Conservation (phyloP, 345 rosid species). For the Ceriops tagal region DNA sequence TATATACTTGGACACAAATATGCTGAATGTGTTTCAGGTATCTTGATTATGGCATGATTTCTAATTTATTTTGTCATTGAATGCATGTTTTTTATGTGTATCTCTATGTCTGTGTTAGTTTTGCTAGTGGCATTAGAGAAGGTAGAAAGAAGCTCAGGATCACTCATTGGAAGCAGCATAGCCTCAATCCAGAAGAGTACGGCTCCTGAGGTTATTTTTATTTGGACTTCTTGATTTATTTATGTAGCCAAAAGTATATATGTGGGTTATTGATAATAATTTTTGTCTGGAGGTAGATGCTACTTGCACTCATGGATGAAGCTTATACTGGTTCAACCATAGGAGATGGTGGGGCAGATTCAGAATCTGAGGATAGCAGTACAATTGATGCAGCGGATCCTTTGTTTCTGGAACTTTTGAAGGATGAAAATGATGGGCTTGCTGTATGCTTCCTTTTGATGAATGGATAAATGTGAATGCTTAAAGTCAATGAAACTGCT, state of each 20-base stretch:
- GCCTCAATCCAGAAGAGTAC: constrained; percentile 92
- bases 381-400: constrained; percentile 80
- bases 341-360: constrained; percentile 83
- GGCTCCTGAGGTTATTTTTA: constrained; percentile 77
- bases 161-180: constrained; percentile 85
- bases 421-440: constrained; percentile 98
- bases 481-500: background rate
- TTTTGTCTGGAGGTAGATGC: constrained; percentile 60
- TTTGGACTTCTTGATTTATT: constrained; percentile 9
- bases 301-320: constrained; percentile 98
- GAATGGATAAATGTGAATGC: background rate
- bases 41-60: background rate
- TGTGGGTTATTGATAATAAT: constrained; percentile 5
- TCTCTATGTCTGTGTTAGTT: constrained; percentile 39
- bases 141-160: constrained; percentile 81
- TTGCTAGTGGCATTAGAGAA: constrained; percentile 86
- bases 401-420: constrained; percentile 87
- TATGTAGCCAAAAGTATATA: constrained; percentile 11
- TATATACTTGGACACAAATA: background rate
- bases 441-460: constrained; percentile 52
- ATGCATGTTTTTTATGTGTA: constrained; percentile 6
- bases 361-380: constrained; percentile 86
- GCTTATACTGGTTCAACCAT: constrained; percentile 98
- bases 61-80: background rate
- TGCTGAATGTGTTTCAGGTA: background rate